A percentile compares a stretch with the other conserved stretches of the same genome.
phyloP scores from a whole-genome alignment of 345 rosid species.

The Eucalyptus sideroxylon region DNA sequence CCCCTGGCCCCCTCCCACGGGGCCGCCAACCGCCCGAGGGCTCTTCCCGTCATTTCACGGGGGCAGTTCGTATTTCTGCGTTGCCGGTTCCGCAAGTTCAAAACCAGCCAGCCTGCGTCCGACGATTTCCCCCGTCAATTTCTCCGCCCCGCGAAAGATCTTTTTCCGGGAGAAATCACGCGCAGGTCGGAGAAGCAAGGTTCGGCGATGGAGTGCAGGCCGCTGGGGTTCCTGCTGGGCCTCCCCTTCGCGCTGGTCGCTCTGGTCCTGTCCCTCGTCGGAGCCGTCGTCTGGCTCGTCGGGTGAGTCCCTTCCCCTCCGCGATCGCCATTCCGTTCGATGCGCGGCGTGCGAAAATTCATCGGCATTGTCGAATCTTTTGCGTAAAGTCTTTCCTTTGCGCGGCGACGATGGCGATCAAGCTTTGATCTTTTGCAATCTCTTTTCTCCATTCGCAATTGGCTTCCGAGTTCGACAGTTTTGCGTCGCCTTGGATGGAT shows the following conservation, averaged over 20 bases:
- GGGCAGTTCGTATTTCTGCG: not conserved
- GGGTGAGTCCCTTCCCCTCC: constrained; percentile 29
- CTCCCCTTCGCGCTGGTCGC: constrained; percentile 76
- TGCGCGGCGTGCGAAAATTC: not conserved
- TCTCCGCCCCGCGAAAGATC: not conserved
- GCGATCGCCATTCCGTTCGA: not conserved
- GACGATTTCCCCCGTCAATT: not conserved
- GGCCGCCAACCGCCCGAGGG: not conserved
- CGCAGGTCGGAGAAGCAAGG: not conserved
- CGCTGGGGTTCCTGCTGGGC: constrained; percentile 70
- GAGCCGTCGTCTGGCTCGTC: constrained; percentile 62
- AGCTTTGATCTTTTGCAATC: not conserved
- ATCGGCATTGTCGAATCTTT: too few relatives aligned
- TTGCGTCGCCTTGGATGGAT: not conserved
- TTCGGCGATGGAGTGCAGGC: constrained; percentile 50
- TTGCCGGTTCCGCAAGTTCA: not conserved
- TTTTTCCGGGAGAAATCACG: not conserved
- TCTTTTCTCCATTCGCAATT: not conserved
- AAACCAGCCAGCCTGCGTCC: not conserved
- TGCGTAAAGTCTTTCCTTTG: not conserved
- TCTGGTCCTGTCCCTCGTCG: constrained; percentile 45
- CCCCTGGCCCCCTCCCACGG: not conserved
- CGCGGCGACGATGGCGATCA: not conserved
- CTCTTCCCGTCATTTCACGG: not conserved
- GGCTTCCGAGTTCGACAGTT: not conserved